phyloP scores from a whole-genome alignment of 176 grass and related monocot genomes.

The Cymbopogon citratus region DNA sequence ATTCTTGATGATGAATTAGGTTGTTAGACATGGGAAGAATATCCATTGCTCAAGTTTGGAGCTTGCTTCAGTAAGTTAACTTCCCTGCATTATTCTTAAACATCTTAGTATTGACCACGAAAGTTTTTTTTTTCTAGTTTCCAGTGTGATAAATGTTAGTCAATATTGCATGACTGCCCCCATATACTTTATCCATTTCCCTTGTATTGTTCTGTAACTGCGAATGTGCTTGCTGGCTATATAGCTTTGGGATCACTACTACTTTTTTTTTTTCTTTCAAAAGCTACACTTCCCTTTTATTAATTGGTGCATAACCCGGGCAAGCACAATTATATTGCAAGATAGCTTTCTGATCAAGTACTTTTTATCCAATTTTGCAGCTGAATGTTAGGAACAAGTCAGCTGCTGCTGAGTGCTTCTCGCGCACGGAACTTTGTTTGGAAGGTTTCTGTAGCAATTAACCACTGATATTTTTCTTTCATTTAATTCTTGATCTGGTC shows the following conservation, averaged over 20 bases:
- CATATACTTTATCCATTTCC: not conserved
- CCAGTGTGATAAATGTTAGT: slow-evolving; percentile 10
- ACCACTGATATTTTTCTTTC: not conserved
- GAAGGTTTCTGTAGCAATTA: slow-evolving; percentile 57
- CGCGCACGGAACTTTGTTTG: slow-evolving; percentile 78
- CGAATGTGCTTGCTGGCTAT: not conserved
- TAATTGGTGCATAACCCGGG: not conserved
- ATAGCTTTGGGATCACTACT: not conserved
- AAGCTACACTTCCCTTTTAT: slow-evolving; percentile 20
- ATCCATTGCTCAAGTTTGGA: slow-evolving; percentile 94
- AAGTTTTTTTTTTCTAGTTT: not conserved
- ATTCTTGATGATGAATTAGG: slow-evolving; percentile 43
- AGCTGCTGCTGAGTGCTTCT: slow-evolving; percentile 90
- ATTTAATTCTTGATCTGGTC: not conserved
- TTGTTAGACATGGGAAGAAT: slow-evolving; percentile 95
- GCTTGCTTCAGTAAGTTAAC: slow-evolving; percentile 81
- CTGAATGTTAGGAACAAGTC: slow-evolving; percentile 97
- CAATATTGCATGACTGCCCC: not conserved
- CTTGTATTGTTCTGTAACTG: not conserved
- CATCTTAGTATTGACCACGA: not conserved
- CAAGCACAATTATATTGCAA: not conserved
- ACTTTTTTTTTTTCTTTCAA: not conserved
- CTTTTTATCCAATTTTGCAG: slow-evolving; percentile 48
- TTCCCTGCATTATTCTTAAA: slow-evolving; percentile 6
- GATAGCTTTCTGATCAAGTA: not conserved